Evolutionary conservation across 176 grass and related monocot species (phyloP), one percentile per base, ranked within the genome.

Genomic region (Oryza coarctata): DNA sequence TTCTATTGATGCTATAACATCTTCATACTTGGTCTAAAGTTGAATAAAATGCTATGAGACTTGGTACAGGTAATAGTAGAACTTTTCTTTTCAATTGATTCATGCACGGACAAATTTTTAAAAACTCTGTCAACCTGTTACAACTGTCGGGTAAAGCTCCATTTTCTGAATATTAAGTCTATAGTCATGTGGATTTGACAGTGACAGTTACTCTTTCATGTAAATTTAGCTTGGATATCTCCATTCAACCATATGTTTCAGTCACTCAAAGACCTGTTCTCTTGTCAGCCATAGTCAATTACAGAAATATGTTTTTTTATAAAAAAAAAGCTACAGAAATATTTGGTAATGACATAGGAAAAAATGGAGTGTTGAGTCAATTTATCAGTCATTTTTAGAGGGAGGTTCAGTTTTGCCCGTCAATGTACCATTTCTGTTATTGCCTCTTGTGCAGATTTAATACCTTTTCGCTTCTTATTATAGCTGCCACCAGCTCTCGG

Each of bases 401-500:
- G 52, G 82, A 47, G 22, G 32, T 55, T n/a, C 20, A 70, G 31
- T 30, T 87, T 26, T 65, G 12, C 25, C 44, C 13, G 15, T 25
- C 10, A 63, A 10, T 80, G 11, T 65, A 81, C 65, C 12, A 13
- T 60, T 58, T 78, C 41, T 77, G 32, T 10, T 52, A 31, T 50
- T 22, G 25, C 22, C 66, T 25, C 65, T 77, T 39, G 7, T 66
- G 12, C 25, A 65, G 30, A 70, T 44, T 10, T 83, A 61, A 20
- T n/a, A 67, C 22, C 7, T 40, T 80, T 41, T n/a, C 52, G 20
- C 47, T 67, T 77, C 23, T 39, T 84, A 63, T 47, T 3, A 30
- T 69, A 93, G 86, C 34, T 44, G n/a, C 63, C 36, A 30, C 62
- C 23, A 76, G 12, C 49, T 49, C 76, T 72, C 76, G 71, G 38